phyloP scores from a whole-genome alignment of 352 stramenopile species.

The Pythium biforme region DNA sequence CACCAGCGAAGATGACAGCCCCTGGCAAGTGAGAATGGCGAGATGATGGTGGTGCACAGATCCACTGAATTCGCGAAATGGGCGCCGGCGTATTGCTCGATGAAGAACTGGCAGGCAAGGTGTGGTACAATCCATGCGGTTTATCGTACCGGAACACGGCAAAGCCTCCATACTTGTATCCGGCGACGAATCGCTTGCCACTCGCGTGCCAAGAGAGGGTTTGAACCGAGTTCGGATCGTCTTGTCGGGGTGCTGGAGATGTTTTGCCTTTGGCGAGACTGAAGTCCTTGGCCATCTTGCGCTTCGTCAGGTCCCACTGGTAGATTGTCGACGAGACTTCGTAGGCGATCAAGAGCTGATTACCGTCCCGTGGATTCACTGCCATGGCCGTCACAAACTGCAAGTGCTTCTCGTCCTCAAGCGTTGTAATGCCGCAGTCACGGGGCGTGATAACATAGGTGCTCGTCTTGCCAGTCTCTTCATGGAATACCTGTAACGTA shows the following conservation, averaged over 20 bases:
- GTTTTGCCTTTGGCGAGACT: slow-evolving; percentile 17
- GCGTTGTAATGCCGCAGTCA: slow-evolving; percentile 36
- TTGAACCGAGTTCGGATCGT: slow-evolving; percentile 45
- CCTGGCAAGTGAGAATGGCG: slow-evolving; percentile 48
- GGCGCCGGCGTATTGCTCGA: slow-evolving; percentile 6
- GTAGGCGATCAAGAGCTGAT: slow-evolving; percentile 64
- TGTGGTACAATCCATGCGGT: slow-evolving; percentile 33
- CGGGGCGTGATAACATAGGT: slow-evolving; percentile 63
- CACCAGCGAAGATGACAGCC: slow-evolving; percentile 50
- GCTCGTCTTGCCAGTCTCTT: slow-evolving; percentile 66
- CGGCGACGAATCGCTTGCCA: slow-evolving; percentile 72
- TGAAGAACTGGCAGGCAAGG: background rate
- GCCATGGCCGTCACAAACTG: slow-evolving; percentile 51
- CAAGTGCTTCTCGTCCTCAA: slow-evolving; percentile 25
- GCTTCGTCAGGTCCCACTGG: slow-evolving; percentile 70
- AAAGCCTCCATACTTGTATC: slow-evolving; percentile 64
- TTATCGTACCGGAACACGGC: slow-evolving; percentile 64
- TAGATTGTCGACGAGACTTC: slow-evolving; percentile 46
- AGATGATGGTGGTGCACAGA: slow-evolving; percentile 58
- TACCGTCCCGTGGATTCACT: slow-evolving; percentile 55
- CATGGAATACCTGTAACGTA: slow-evolving; percentile 62
- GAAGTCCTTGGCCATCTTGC: slow-evolving; percentile 44
- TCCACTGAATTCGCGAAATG: slow-evolving; percentile 57
- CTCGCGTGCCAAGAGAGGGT: slow-evolving; percentile 73
- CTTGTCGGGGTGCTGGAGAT: background rate